Evolutionary conservation across 2,329 filamentous ascomycete species (phyloP).

Genomic region (Plenodomus lindquistii): DNA sequence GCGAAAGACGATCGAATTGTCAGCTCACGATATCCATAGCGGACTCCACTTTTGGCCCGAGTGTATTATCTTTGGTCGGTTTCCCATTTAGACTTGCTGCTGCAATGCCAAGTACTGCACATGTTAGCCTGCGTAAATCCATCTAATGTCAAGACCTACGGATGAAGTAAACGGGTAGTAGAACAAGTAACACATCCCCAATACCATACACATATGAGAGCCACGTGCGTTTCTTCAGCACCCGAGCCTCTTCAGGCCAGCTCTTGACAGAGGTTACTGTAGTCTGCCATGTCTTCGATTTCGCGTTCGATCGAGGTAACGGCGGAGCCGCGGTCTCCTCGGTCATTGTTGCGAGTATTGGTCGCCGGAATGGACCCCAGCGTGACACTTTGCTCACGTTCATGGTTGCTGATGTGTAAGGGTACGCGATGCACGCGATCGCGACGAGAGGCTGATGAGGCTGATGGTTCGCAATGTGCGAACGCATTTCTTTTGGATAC

Average conservation of each 20-base stretch:
- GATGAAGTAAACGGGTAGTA: slow-evolving; percentile 42
- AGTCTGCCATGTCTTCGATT: slow-evolving; percentile 28
- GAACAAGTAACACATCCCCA: slow-evolving; percentile 33
- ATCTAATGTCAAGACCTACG: slow-evolving; percentile 17
- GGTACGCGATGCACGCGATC: slow-evolving; percentile 7
- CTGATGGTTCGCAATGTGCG: slow-evolving; percentile 29
- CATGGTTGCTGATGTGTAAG: slow-evolving; percentile 17
- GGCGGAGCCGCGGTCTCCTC: slow-evolving; percentile 3
- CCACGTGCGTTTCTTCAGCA: slow-evolving; percentile 30
- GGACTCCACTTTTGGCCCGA: slow-evolving; percentile 32
- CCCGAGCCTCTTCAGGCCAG: slow-evolving; percentile 34
- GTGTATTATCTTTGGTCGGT: slow-evolving; percentile 19
- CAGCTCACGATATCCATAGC: slow-evolving; percentile 29
- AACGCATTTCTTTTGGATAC: slow-evolving; percentile 27
- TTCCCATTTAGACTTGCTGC: slow-evolving; percentile 30
- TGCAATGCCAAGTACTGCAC: slow-evolving; percentile 32
- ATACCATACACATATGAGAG: slow-evolving; percentile 20
- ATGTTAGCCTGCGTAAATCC: not conserved
- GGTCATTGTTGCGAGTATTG: slow-evolving; percentile 1
- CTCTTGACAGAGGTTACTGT: slow-evolving; percentile 26
- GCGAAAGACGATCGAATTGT: too few species aligned
- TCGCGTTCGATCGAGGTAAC: slow-evolving; percentile 1
- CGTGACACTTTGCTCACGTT: slow-evolving; percentile 9
- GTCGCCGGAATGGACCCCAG: slow-evolving; percentile 18
- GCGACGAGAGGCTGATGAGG: slow-evolving; percentile 8